phyloP scores from a whole-genome alignment of 1,284 basidiomycete genomes.

The Ustilago curta region DNA sequence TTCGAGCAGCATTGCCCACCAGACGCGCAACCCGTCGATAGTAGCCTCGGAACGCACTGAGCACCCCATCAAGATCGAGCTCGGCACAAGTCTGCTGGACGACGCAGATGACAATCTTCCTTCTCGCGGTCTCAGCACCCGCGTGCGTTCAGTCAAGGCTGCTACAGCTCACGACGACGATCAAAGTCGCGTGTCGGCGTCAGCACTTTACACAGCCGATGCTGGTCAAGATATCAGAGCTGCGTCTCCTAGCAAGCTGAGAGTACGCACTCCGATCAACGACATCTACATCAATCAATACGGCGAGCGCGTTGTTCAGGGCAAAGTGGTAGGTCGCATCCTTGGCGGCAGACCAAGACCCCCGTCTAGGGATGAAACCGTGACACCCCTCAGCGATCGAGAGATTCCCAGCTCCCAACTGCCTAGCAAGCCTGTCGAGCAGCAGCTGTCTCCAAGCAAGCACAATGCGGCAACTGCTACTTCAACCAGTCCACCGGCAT shows the following conservation, averaged over 20 bases:
- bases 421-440: not conserved
- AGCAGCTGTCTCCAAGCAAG: not conserved
- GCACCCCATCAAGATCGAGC: constrained; percentile 22
- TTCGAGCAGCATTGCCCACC: not conserved
- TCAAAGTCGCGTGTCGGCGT: not conserved
- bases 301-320: constrained; percentile 46
- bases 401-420: not conserved
- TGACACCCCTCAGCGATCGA: not conserved
- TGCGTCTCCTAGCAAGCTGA: constrained; percentile 22
- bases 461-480: not conserved
- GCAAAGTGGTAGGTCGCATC: constrained; percentile 45
- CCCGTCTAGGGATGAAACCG: constrained; percentile 4
- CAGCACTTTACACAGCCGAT: not conserved
- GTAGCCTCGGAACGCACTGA: not conserved
- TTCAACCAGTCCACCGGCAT: constrained; percentile 35
- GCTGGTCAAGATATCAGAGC: constrained; percentile 2
- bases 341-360: constrained; percentile 43
- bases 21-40: constrained; percentile 4
- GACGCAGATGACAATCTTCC: constrained; percentile 43
- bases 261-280: constrained; percentile 25
- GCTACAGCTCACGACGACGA: constrained; percentile 7
- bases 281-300: constrained; percentile 57
- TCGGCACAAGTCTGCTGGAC: constrained; percentile 8
- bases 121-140: constrained; percentile 24
- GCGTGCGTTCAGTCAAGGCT: constrained; percentile 31